Evolutionary conservation across 1,139 yeast species (phyloP), one percentile per base, ranked within the genome.

Genomic region (Entelexis sorbosivorans): DNA sequence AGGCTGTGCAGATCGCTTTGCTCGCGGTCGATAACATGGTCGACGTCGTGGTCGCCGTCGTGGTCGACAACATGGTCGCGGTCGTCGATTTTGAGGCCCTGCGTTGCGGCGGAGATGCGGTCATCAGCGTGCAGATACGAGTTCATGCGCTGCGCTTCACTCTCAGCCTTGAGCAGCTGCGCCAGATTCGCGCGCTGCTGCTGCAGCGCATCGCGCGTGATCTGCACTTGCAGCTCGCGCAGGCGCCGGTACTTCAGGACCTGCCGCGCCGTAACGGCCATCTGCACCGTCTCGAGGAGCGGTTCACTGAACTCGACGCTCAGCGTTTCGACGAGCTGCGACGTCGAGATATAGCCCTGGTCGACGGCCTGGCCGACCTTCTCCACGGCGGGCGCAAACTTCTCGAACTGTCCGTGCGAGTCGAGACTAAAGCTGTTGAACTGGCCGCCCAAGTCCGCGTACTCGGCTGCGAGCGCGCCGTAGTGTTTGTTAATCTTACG

Each of bases 241-340:
- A 81, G 74, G 42, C 76, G 73, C 51, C 89, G 78, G 63, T 76
- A 89, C 61, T 80, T 82, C 47, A 82, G 73, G 16, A 89, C 77
- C 43, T 78, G 76, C 47, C 83, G 75, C 1, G 83, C 77, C 0
- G 82, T 81, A 6, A 74, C 73, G 0, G 93, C 79, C 66, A 82
- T 80, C 61, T 84, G 87, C 14, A 83, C 88, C 17, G 85, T 77
- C 63, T 89, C 96, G 7, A 85, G 81, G 33, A 89, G 69, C 5
- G 95, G 95, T 63, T 89, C 97, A 38, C 86, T 76, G 59, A 88
- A 81, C 51, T 79, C 78, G 10, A 86, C 77, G 56, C 85, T 81
- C 44, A 89, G 70, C 44, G 79, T 77, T 38, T 79, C 76, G n/a
- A 82, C 80, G 22, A 89, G 71, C n/a, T 36, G 40, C 56, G 81